A percentile compares a stretch with the other conserved stretches of the same genome.
phyloP scores from a whole-genome alignment of 78 protist species.

The Cyanophora paradoxa region DNA sequence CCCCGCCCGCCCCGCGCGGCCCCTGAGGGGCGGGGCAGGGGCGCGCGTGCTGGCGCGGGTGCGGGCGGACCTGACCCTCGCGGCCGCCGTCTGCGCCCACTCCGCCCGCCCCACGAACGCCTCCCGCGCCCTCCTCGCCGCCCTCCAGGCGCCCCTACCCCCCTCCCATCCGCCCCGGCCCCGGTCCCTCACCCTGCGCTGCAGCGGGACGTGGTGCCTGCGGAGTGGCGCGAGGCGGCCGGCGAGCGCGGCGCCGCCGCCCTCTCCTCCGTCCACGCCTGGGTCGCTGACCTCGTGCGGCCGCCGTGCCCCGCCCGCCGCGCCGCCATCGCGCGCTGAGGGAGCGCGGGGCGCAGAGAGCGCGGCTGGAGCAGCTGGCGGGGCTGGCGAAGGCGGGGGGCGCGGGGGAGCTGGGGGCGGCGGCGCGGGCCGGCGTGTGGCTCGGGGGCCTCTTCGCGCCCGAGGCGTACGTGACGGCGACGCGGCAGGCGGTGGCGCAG shows the following conservation, averaged over 20 bases:
- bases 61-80: background rate
- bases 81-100: slow-evolving; percentile 3
- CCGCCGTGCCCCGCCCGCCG: background rate
- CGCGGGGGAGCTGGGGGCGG: background rate
- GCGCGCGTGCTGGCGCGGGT: background rate
- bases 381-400: no score
- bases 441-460: slow-evolving; percentile 85
- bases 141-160: no score
- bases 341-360: background rate
- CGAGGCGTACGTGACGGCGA: slow-evolving; percentile 90
- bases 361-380: background rate
- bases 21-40: no score
- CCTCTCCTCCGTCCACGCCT: background rate
- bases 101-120: no score
- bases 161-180: no score
- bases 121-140: slow-evolving; percentile 68
- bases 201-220: slow-evolving; percentile 27
- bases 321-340: background rate
- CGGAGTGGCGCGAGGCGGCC: background rate
- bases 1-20: no score
- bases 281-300: slow-evolving; percentile 8
- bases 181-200: slow-evolving; percentile 45
- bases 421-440: slow-evolving; percentile 38
- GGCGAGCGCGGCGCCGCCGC: background rate
- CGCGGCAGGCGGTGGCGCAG: slow-evolving; percentile 84